Evolutionary conservation across 2,329 filamentous ascomycete genomes (phyloP).

Genomic region (Hymenoscyphus albidus): DNA sequence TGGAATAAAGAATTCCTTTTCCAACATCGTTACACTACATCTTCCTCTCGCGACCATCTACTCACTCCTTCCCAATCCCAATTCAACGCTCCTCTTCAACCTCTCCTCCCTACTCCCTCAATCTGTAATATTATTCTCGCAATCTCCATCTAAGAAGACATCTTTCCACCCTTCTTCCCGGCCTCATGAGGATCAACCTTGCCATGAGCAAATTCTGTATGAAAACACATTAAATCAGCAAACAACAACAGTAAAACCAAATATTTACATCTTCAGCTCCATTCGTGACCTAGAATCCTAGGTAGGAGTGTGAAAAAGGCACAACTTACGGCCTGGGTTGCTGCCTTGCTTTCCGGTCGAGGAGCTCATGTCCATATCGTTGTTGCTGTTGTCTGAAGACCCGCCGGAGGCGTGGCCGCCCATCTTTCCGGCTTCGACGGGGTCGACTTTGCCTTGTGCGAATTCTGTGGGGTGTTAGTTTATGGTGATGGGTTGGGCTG

Average conservation of each 20-base stretch:
- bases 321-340: neutral
- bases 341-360: neutral
- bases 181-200: conserved; percentile 39
- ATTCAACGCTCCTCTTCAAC: no score
- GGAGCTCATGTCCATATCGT: no score
- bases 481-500: neutral
- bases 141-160: no score
- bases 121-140: no score
- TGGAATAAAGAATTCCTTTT: no score
- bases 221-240: neutral
- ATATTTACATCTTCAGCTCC: no score
- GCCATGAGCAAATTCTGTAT: conserved; percentile 36
- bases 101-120: no score
- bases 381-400: neutral
- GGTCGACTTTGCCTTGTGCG: conserved; percentile 39
- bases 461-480: conserved; percentile 28
- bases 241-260: neutral
- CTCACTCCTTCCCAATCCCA: no score
- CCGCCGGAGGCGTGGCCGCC: conserved; percentile 27
- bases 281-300: no score
- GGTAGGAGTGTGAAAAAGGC: neutral
- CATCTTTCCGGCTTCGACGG: conserved; percentile 38
- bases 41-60: no score
- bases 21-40: no score
- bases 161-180: conserved; percentile 36